phyloP scores from a whole-genome alignment of 1,139 yeast species.

The Keqinozyma sinolaborantium region DNA sequence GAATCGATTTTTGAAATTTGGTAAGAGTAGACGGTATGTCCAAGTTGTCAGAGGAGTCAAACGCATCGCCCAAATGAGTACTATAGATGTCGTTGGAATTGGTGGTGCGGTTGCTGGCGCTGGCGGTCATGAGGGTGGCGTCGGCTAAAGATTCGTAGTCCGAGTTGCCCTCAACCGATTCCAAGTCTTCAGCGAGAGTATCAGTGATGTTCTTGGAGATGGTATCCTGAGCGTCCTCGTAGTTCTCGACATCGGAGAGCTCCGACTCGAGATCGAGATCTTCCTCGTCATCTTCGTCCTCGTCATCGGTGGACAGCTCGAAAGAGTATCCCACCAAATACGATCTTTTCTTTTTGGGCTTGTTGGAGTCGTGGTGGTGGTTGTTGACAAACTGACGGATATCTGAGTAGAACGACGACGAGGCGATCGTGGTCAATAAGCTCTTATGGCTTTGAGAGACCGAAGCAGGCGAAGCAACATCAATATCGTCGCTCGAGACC shows the following conservation, averaged over 20 bases:
- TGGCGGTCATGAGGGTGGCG: conserved; percentile 1
- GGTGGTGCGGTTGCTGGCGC: conserved; percentile 2
- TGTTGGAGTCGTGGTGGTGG: conserved; percentile 3
- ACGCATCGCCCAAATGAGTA: conserved; percentile 1
- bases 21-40: conserved; percentile 11
- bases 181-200: conserved; percentile 4
- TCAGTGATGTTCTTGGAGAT: not conserved
- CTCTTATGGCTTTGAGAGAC: no score
- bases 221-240: not conserved
- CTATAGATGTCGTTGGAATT: conserved; percentile 2
- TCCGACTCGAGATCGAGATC: conserved; percentile 1
- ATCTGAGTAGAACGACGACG: conserved; percentile 12
- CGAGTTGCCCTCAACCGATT: conserved; percentile 9
- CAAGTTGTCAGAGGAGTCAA: conserved; percentile 2
- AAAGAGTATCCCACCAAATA: conserved; percentile 7
- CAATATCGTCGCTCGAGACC: no score
- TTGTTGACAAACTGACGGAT: conserved; percentile 9
- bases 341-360: conserved; percentile 1
- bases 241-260: not conserved
- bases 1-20: conserved; percentile 32
- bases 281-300: conserved; percentile 4
- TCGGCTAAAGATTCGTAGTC: conserved; percentile 1
- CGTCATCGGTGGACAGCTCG: conserved; percentile 4
- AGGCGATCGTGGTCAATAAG: conserved; percentile 7
- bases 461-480: no score